These are phyloP conservation scores for Nakaseomyces uthaithaninus DNA, from an alignment of 1,139 yeast species.

Conservation along the genomic window DNA sequence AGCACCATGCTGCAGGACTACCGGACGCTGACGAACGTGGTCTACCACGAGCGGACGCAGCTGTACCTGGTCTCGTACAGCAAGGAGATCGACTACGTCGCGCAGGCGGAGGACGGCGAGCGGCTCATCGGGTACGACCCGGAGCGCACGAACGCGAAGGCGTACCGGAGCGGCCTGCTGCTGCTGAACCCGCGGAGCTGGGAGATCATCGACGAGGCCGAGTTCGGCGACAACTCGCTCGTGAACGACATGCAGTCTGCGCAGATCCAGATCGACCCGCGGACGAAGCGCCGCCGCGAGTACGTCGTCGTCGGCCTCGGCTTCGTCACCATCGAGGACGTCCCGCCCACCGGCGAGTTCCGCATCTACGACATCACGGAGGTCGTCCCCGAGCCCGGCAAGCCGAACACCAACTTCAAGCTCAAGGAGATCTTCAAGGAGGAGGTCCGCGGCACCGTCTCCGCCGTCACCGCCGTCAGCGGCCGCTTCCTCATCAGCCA, in stretches of 20 bases:
- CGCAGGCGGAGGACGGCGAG: slow-evolving; percentile 69
- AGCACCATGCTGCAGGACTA: slow-evolving; percentile 37
- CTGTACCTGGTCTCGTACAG: slow-evolving; percentile 61
- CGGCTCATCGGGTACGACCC: slow-evolving; percentile 53
- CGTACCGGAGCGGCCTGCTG: slow-evolving; percentile 54
- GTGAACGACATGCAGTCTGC: slow-evolving; percentile 35
- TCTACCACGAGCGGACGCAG: slow-evolving; percentile 65
- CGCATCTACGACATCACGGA: slow-evolving; percentile 68
- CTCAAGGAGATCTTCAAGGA: slow-evolving; percentile 71
- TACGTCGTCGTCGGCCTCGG: slow-evolving; percentile 75
- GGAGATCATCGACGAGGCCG: slow-evolving; percentile 66
- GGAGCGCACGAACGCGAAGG: slow-evolving; percentile 42
- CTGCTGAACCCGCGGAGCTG: slow-evolving; percentile 69
- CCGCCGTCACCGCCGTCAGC: slow-evolving; percentile 69
- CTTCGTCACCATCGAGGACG: slow-evolving; percentile 70
- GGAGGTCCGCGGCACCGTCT: slow-evolving; percentile 76
- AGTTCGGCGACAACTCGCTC: slow-evolving; percentile 59
- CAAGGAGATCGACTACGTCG: slow-evolving; percentile 50
- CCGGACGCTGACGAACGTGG: slow-evolving; percentile 58
- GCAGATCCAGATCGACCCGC: slow-evolving; percentile 36
- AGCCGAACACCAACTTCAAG: slow-evolving; percentile 75
- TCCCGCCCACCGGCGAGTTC: slow-evolving; percentile 73
- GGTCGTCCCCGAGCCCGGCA: slow-evolving; percentile 84
- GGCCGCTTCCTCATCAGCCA: slow-evolving; percentile 82
- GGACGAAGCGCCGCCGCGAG: slow-evolving; percentile 54